phyloP scores from a whole-genome alignment of 352 stramenopile genomes.

The Pythium rhizo-oryzae region DNA sequence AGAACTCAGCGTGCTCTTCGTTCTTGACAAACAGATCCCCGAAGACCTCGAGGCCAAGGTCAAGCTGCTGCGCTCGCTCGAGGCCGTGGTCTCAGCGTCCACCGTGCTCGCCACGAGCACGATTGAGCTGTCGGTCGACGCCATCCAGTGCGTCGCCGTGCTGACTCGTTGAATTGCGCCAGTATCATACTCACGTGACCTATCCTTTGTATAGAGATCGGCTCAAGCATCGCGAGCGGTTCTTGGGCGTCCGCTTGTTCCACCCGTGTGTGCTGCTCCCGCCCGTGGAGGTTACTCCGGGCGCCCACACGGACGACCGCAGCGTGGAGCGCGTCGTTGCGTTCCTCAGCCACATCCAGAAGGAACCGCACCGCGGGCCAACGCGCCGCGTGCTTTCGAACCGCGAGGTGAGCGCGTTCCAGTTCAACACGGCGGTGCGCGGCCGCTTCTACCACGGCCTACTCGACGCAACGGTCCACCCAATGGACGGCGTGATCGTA shows the following conservation, averaged over 20 bases:
- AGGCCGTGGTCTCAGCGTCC: conserved; percentile 52
- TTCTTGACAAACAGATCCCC: conserved; percentile 40
- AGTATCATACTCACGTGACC: not conserved
- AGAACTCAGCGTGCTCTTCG: too few species aligned
- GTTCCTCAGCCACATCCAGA: conserved; percentile 57
- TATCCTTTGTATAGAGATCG: conserved; percentile 27
- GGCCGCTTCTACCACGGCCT: conserved; percentile 68
- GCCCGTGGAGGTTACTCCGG: conserved; percentile 60
- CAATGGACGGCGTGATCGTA: conserved; percentile 49
- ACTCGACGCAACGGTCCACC: conserved; percentile 46
- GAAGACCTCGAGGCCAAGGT: conserved; percentile 64
- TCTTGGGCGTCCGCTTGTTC: conserved; percentile 78
- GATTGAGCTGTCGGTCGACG: conserved; percentile 57
- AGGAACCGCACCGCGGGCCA: conserved; percentile 61
- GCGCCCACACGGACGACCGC: conserved; percentile 37
- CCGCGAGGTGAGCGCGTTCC: conserved; percentile 58
- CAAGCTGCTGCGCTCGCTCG: conserved; percentile 63
- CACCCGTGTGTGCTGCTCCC: conserved; percentile 67
- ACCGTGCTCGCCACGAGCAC: conserved; percentile 67
- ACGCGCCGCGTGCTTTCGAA: conserved; percentile 60
- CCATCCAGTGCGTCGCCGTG: conserved; percentile 54
- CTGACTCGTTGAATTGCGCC: not conserved
- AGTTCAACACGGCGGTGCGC: conserved; percentile 64
- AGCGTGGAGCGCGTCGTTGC: conserved; percentile 48
- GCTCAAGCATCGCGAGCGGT: conserved; percentile 45